A percentile compares a stretch with the other conserved stretches of the same genome.
Conservation (phyloP, 192 early-diverging fungal genomes). For the Martensiomyces pterosporus region DNA sequence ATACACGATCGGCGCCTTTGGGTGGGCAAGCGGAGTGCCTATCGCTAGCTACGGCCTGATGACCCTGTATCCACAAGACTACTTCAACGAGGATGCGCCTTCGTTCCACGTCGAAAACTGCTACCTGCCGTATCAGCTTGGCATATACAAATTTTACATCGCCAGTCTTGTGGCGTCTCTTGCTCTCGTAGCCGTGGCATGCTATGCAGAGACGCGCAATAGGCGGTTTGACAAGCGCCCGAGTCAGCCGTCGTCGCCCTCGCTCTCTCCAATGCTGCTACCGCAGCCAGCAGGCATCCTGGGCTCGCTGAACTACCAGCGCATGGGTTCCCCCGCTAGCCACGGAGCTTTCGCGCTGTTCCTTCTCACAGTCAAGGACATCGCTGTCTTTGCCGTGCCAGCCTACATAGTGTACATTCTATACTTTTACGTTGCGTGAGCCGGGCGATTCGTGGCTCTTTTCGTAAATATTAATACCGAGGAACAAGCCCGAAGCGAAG, state of each 20-base stretch:
- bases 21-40: slow-evolving; percentile 55
- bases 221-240: too few species aligned
- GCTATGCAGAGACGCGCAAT: slow-evolving; percentile 2
- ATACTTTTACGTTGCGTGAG: slow-evolving; percentile 11
- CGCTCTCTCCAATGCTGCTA: too few species aligned
- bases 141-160: slow-evolving; percentile 51
- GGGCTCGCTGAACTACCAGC: too few species aligned
- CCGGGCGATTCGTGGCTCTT: too few species aligned
- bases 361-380: too few species aligned
- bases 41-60: slow-evolving; percentile 57
- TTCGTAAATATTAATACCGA: too few species aligned
- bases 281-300: background rate
- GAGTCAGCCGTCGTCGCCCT: too few species aligned
- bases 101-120: slow-evolving; percentile 53
- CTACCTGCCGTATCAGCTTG: slow-evolving; percentile 64
- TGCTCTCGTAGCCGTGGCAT: background rate
- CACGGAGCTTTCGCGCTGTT: too few species aligned
- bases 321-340: too few species aligned
- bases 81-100: background rate
- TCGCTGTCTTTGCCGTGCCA: slow-evolving; percentile 15
- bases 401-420: slow-evolving; percentile 9
- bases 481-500: too few species aligned
- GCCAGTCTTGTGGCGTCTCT: slow-evolving; percentile 15
- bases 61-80: slow-evolving; percentile 21
- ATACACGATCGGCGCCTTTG: slow-evolving; percentile 61